Conservation (phyloP, 2,329 filamentous ascomycete genomes). For the Nothophoma quercina region DNA sequence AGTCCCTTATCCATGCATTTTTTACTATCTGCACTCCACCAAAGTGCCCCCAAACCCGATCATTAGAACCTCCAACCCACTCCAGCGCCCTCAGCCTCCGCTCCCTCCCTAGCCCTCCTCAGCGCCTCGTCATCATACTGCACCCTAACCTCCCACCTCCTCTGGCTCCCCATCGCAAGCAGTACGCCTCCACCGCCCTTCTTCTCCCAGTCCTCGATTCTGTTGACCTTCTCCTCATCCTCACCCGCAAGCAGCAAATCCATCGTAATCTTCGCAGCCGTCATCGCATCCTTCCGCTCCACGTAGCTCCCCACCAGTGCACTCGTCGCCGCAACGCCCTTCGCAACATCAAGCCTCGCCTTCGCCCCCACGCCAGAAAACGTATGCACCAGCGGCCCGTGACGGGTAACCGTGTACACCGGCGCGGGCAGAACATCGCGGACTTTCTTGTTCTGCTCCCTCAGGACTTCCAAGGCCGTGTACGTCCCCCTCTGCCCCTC, state of each 20-base stretch:
- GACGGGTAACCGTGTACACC: conserved; percentile 26
- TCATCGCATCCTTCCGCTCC: conserved; percentile 13
- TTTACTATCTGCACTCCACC: neutral
- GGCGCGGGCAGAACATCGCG: conserved; percentile 19
- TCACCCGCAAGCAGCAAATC: conserved; percentile 13
- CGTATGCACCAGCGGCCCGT: conserved; percentile 24
- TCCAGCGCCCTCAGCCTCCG: conserved; percentile 1
- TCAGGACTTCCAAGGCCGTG: conserved; percentile 20
- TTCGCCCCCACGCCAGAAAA: neutral
- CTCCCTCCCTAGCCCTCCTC: conserved; percentile 20
- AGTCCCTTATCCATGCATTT: neutral
- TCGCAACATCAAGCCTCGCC: neutral
- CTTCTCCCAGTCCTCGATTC: conserved; percentile 21
- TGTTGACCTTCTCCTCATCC: neutral
- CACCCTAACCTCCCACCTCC: conserved; percentile 30
- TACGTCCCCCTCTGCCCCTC: conserved; percentile 26
- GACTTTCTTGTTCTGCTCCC: conserved; percentile 21
- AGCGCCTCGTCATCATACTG: conserved; percentile 28
- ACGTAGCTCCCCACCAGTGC: conserved; percentile 17
- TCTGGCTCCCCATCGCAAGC: conserved; percentile 22
- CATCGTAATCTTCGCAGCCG: conserved; percentile 24
- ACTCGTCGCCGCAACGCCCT: conserved; percentile 12
- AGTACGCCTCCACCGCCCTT: conserved; percentile 20
- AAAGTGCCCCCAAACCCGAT: neutral
- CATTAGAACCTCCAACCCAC: conserved; percentile 10